Conservation (phyloP, 2,329 filamentous ascomycete species). For the Pestalotiopsis sp. region DNA sequence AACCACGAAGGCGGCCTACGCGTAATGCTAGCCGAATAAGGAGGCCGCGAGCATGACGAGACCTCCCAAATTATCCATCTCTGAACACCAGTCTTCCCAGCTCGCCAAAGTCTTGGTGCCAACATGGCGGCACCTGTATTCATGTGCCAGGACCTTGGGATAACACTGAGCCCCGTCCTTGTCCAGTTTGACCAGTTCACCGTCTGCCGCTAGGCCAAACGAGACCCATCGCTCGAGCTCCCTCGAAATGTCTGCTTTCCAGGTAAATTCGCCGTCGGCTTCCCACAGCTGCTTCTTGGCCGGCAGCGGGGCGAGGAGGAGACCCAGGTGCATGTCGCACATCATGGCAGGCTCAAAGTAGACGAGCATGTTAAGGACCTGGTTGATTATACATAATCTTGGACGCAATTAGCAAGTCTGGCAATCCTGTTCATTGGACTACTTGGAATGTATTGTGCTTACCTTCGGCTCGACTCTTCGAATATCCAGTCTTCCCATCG, state of each 20-base stretch:
- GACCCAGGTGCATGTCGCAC: constrained; percentile 33
- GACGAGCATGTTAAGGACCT: constrained; percentile 40
- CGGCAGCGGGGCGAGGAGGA: constrained; percentile 42
- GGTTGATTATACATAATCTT: constrained; percentile 39
- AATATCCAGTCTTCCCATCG: constrained; percentile 42
- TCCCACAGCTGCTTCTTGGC: constrained; percentile 44
- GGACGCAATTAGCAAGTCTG: constrained; percentile 14
- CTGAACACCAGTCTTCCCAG: constrained; percentile 46
- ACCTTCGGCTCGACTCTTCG: constrained; percentile 39
- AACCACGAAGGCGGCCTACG: no score
- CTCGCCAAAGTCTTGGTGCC: constrained; percentile 16
- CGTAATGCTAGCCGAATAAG: background rate
- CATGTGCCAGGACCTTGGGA: background rate
- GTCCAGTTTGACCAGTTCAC: background rate
- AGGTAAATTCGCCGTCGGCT: constrained; percentile 33
- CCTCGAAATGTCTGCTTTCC: constrained; percentile 32
- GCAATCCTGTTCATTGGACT: background rate
- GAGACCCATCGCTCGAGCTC: constrained; percentile 3
- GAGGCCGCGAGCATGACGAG: constrained; percentile 46
- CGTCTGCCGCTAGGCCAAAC: background rate
- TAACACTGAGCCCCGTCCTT: background rate
- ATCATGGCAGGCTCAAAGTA: constrained; percentile 39
- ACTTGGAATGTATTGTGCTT: no score
- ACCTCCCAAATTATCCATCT: constrained; percentile 44
- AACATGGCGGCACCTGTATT: background rate